A percentile compares a stretch with the other conserved stretches of the same genome.
Conservation (phyloP, 257 asterid species). For the Osmanthus fragrans region DNA sequence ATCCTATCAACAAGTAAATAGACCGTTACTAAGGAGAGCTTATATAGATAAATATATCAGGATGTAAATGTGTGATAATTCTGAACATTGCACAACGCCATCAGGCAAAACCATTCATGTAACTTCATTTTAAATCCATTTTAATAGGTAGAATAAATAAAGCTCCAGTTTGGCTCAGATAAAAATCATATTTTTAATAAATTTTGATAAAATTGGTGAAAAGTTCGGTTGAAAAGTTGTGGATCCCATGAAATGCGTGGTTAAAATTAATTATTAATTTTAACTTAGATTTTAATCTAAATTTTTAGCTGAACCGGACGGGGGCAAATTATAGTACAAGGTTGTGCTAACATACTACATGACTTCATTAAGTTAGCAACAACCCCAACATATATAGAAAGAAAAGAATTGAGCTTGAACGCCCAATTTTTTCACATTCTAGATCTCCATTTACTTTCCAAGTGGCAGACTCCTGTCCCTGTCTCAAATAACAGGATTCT, state of each 20-base stretch:
- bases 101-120: slow-evolving; percentile 2
- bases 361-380: background rate
- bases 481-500: background rate
- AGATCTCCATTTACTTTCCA: background rate
- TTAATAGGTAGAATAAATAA: background rate
- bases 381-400: background rate
- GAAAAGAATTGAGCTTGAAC: background rate
- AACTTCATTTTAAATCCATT: background rate
- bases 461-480: background rate
- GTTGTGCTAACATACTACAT: background rate
- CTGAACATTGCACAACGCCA: background rate
- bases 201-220: too few relatives aligned
- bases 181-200: too few relatives aligned
- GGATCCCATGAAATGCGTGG: too few relatives aligned
- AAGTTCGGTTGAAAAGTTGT: too few relatives aligned
- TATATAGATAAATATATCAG: background rate
- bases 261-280: too few relatives aligned
- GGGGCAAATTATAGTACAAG: background rate
- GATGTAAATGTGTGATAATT: slow-evolving; percentile 8
- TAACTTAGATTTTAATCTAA: too few relatives aligned
- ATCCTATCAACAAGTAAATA: slow-evolving; percentile 52
- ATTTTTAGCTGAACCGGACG: too few relatives aligned
- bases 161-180: background rate
- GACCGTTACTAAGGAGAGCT: slow-evolving; percentile 16
- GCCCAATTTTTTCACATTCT: background rate